Conservation (phyloP, 2,329 filamentous ascomycete genomes). For the Colletotrichum coccodes region DNA sequence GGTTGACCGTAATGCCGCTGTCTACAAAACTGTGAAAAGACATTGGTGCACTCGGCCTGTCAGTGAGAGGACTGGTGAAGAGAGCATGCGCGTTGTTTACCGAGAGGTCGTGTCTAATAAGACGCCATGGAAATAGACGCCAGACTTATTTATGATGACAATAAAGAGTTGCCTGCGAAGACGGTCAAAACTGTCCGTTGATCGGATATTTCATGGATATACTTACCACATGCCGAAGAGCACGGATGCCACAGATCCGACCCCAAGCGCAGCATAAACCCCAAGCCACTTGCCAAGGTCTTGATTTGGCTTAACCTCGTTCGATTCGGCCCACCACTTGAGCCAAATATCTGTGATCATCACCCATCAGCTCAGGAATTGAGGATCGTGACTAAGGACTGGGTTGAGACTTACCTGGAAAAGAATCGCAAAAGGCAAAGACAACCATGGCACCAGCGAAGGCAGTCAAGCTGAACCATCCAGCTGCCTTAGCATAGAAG, state of each 20-base stretch:
- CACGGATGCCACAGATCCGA: conserved; percentile 14
- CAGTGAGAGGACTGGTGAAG: not conserved
- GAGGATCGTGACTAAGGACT: no score
- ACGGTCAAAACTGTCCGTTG: conserved; percentile 36
- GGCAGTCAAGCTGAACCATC: conserved; percentile 36
- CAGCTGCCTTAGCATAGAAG: conserved; percentile 41
- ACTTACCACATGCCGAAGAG: conserved; percentile 21
- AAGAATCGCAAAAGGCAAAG: conserved; percentile 39
- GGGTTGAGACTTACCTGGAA: conserved; percentile 34
- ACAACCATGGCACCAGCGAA: conserved; percentile 37
- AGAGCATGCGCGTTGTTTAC: conserved; percentile 9
- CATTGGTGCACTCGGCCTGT: conserved; percentile 27
- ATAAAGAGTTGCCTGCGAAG: conserved; percentile 42
- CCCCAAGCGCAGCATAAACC: conserved; percentile 40
- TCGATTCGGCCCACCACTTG: conserved; percentile 58
- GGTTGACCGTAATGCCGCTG: conserved; percentile 36
- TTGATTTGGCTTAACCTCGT: conserved; percentile 47
- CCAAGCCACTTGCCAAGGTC: conserved; percentile 48
- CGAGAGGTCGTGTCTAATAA: conserved; percentile 38
- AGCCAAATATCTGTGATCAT: conserved; percentile 50
- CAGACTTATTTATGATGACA: conserved; percentile 42
- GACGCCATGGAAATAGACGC: conserved; percentile 40
- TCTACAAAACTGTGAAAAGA: conserved; percentile 34
- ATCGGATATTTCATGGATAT: no score
- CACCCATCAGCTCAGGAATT: not conserved